These are phyloP conservation scores for Neurospora sp. DNA, from an alignment of 495 filamentous ascomycete genomes.

Conservation along the genomic window DNA sequence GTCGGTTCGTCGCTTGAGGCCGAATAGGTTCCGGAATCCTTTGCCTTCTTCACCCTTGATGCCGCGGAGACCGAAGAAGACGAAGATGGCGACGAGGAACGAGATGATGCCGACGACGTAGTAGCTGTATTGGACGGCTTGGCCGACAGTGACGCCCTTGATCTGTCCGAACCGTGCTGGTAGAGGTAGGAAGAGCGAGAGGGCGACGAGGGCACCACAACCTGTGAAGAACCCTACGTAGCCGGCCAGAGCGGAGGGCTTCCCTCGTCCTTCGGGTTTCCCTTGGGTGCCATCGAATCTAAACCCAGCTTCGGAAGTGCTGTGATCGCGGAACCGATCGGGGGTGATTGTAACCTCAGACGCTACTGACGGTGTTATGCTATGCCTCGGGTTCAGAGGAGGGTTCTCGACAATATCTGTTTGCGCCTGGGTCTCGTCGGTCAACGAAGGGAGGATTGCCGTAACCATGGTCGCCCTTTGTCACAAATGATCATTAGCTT, in stretches of 20 bases:
- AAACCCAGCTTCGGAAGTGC: constrained; percentile 1
- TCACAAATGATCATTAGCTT: neutral
- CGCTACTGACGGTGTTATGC: constrained; percentile 43
- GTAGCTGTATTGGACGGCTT: constrained; percentile 70
- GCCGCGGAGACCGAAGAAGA: constrained; percentile 69
- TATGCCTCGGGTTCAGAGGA: constrained; percentile 18
- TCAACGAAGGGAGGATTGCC: constrained; percentile 81
- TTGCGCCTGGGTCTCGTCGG: constrained; percentile 31
- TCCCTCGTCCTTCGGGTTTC: constrained; percentile 8
- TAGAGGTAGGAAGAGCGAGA: constrained; percentile 73
- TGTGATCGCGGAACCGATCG: constrained; percentile 28
- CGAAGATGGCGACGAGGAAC: constrained; percentile 57
- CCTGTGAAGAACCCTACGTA: constrained; percentile 89
- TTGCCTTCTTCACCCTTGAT: constrained; percentile 72
- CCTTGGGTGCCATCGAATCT: constrained; percentile 3
- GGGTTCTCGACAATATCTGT: constrained; percentile 9
- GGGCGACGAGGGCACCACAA: constrained; percentile 76
- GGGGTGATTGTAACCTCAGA: constrained; percentile 57
- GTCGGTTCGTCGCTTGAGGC: constrained; percentile 17
- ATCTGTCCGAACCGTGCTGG: constrained; percentile 64
- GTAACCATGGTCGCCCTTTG: constrained; percentile 86
- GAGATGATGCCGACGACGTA: constrained; percentile 72
- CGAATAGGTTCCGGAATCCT: constrained; percentile 46
- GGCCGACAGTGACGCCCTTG: constrained; percentile 49
- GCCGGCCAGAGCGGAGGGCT: constrained; percentile 62